Conservation (phyloP, 352 stramenopile genomes). For the Phytophthora hibernalis region DNA sequence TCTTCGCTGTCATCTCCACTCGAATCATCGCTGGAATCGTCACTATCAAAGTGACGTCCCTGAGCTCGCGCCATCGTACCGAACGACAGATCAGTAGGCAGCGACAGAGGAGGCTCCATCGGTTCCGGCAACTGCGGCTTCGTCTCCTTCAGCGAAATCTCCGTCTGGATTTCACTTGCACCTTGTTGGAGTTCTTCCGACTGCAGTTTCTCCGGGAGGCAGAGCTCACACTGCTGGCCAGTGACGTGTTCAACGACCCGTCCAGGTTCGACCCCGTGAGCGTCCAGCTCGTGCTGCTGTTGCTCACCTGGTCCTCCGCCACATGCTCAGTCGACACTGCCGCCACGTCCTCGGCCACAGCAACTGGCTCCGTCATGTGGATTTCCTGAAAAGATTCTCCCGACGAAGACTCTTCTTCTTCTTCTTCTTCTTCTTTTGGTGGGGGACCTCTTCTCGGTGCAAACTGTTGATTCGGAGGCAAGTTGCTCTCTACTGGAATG, state of each 20-base stretch:
- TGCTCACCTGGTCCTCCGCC: conserved; percentile 25
- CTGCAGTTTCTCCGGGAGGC: conserved; percentile 22
- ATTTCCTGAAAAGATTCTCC: conserved; percentile 32
- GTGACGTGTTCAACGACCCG: conserved; percentile 14
- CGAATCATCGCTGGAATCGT: conserved; percentile 36
- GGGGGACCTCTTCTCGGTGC: conserved; percentile 23
- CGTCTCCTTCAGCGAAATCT: background rate
- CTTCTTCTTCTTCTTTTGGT: conserved; percentile 12
- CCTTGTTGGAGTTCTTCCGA: background rate
- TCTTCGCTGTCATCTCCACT: conserved; percentile 19
- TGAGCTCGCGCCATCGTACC: conserved; percentile 34
- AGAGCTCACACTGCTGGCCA: conserved; percentile 22
- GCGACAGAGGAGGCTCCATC: background rate
- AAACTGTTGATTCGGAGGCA: conserved; percentile 36
- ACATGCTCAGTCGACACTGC: conserved; percentile 1
- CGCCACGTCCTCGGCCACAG: background rate
- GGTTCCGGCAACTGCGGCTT: conserved; percentile 12
- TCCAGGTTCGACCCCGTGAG: conserved; percentile 25
- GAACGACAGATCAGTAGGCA: conserved; percentile 30
- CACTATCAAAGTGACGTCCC: conserved; percentile 39
- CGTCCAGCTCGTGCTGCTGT: conserved; percentile 27
- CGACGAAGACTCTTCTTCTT: conserved; percentile 18
- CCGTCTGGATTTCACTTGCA: background rate
- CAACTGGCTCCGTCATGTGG: conserved; percentile 14
- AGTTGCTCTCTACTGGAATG: conserved; percentile 38